These are phyloP conservation scores for Neospora caninum DNA, from an alignment of 169 alveolate species.

Conservation along the genomic window DNA sequence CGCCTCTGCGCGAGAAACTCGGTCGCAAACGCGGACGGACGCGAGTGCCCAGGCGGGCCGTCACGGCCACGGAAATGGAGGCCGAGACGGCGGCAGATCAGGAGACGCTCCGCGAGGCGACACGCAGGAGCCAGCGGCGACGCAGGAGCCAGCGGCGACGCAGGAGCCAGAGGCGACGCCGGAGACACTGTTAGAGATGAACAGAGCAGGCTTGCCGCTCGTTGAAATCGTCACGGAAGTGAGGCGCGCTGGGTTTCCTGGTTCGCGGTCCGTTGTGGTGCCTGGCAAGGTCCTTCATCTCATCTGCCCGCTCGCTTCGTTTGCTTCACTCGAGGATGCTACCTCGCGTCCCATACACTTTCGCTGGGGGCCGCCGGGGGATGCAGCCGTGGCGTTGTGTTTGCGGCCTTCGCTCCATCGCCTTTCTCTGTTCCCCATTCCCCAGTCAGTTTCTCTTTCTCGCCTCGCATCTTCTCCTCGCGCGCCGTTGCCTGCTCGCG, in stretches of 20 bases:
- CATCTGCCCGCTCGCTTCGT: background rate
- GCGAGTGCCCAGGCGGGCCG: no score
- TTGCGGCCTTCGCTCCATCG: background rate
- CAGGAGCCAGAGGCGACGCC: background rate
- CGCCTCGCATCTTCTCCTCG: background rate
- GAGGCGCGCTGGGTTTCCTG: background rate
- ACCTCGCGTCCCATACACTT: background rate
- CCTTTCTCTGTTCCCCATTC: background rate
- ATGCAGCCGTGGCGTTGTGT: background rate
- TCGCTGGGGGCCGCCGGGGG: no score
- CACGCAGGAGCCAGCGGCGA: background rate
- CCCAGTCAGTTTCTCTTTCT: background rate
- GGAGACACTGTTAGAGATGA: slow-evolving; percentile 37
- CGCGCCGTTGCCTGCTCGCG: background rate
- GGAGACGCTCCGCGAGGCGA: background rate
- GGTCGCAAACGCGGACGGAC: no score
- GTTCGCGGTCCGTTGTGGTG: background rate
- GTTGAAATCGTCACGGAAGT: slow-evolving; percentile 67
- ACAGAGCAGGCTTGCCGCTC: slow-evolving; percentile 67
- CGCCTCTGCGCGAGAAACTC: no score
- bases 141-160: background rate
- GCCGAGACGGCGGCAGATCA: background rate
- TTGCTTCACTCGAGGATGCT: background rate
- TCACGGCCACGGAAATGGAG: background rate
- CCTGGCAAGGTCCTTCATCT: no score